A percentile compares a stretch with the other conserved stretches of the same genome.
These are phyloP conservation scores for Cordyceps cateniannulata DNA, from an alignment of 2,329 filamentous ascomycete genomes.

Conservation along the genomic window DNA sequence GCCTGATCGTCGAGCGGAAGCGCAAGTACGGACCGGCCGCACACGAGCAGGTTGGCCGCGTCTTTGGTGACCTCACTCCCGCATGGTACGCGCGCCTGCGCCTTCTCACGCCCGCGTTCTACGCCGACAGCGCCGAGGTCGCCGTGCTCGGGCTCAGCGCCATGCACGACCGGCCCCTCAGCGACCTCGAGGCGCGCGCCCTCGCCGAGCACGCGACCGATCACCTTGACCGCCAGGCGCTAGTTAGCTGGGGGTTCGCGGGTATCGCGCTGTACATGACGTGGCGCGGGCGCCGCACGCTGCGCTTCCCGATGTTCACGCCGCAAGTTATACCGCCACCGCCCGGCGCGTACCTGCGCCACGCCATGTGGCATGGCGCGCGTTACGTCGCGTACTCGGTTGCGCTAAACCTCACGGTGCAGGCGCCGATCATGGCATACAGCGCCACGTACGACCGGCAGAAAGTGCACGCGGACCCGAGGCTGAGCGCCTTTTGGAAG, in stretches of 20 bases:
- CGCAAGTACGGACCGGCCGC: conserved; percentile 25
- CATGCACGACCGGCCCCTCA: conserved; percentile 25
- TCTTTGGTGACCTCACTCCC: conserved; percentile 23
- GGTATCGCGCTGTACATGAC: conserved; percentile 21
- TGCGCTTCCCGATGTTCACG: conserved; percentile 35
- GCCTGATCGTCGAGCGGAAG: conserved; percentile 22
- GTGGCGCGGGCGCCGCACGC: conserved; percentile 25
- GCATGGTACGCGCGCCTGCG: conserved; percentile 26
- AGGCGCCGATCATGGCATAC: conserved; percentile 25
- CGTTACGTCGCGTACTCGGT: conserved; percentile 30
- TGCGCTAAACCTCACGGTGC: conserved; percentile 19
- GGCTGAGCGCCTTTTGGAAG: background rate
- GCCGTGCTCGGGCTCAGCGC: conserved; percentile 24
- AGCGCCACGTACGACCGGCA: conserved; percentile 17
- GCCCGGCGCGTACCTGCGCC: conserved; percentile 22
- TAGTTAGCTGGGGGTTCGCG: conserved; percentile 23
- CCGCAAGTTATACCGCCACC: conserved; percentile 28
- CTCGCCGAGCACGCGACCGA: conserved; percentile 28
- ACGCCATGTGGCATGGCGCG: conserved; percentile 28
- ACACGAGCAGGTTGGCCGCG: conserved; percentile 25
- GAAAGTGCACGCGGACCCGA: background rate
- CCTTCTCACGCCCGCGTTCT: conserved; percentile 22
- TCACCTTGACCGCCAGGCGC: conserved; percentile 16
- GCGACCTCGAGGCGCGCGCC: conserved; percentile 30
- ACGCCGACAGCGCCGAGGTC: conserved; percentile 23